These are phyloP conservation scores for Pinus tabuliformis DNA, from an alignment of 75 land plant species.

Conservation along the genomic window DNA sequence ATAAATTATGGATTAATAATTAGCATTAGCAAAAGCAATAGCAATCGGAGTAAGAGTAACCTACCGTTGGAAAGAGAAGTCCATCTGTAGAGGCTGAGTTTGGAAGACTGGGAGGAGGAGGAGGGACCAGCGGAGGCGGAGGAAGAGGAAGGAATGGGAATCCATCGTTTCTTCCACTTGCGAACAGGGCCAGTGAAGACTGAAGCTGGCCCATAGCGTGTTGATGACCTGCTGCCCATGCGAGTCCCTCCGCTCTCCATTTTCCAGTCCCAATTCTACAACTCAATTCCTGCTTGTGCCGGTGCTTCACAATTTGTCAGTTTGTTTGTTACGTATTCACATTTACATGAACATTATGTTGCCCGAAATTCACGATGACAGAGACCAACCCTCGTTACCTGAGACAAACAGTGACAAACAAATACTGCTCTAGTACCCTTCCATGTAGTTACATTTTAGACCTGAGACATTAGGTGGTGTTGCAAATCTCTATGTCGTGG, in stretches of 20 bases:
- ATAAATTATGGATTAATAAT: not conserved
- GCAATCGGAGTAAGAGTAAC: not conserved
- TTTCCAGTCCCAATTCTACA: not conserved
- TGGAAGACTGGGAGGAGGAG: constrained; percentile 15
- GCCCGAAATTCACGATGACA: too few species aligned
- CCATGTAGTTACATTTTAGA: too few species aligned
- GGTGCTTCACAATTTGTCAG: too few species aligned
- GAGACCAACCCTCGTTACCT: too few species aligned
- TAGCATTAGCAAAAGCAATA: not conserved
- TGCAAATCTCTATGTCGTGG: too few species aligned
- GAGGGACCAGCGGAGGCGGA: constrained; percentile 14
- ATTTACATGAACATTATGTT: too few species aligned
- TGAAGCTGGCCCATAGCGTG: constrained; percentile 72
- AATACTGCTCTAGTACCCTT: too few species aligned
- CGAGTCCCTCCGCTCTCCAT: constrained; percentile 72
- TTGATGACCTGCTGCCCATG: constrained; percentile 74
- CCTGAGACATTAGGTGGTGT: too few species aligned
- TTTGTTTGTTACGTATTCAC: too few species aligned
- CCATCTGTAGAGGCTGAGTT: constrained; percentile 69
- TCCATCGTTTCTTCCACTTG: constrained; percentile 80
- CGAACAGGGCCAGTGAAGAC: constrained; percentile 80
- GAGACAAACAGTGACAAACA: too few species aligned
- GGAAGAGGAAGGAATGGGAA: constrained; percentile 38
- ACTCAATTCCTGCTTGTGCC: too few species aligned
- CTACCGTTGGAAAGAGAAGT: constrained; percentile 38